phyloP scores from a whole-genome alignment of 306 rosid genomes.

The Pterocarpus santalinus region DNA sequence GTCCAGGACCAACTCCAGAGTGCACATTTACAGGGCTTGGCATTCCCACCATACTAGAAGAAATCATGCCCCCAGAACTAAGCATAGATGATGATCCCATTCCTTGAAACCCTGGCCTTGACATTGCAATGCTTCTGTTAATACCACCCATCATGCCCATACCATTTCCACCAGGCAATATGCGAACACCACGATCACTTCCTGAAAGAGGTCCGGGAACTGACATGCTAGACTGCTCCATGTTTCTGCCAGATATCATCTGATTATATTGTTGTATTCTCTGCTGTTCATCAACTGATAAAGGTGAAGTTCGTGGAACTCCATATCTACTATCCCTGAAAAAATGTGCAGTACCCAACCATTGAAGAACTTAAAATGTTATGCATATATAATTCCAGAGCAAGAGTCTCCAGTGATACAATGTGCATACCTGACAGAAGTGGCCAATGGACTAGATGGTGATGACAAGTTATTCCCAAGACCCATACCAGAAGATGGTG shows the following conservation, averaged over 20 bases:
- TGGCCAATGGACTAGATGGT: slow-evolving; percentile 65
- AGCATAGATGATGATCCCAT: slow-evolving; percentile 77
- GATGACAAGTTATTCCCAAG: slow-evolving; percentile 71
- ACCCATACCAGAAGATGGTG: slow-evolving; percentile 81
- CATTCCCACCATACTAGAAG: slow-evolving; percentile 85
- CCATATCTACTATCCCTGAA: slow-evolving; percentile 83
- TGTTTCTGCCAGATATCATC: slow-evolving; percentile 74
- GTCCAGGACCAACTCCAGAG: slow-evolving; percentile 83
- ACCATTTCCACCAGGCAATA: slow-evolving; percentile 86
- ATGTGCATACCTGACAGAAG: slow-evolving; percentile 68
- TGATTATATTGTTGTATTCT: slow-evolving; percentile 86
- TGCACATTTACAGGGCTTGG: slow-evolving; percentile 85
- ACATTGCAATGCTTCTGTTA: slow-evolving; percentile 72
- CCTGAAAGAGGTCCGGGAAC: slow-evolving; percentile 78
- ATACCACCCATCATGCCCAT: slow-evolving; percentile 87
- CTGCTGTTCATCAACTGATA: slow-evolving; percentile 95
- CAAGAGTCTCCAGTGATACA: slow-evolving; percentile 37
- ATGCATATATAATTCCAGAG: neutral
- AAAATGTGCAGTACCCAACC: slow-evolving; percentile 1
- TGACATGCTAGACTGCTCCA: slow-evolving; percentile 77
- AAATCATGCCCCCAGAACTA: slow-evolving; percentile 78
- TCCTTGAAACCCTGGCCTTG: slow-evolving; percentile 94
- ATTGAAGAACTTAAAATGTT: neutral
- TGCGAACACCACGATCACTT: slow-evolving; percentile 86
- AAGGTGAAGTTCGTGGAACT: slow-evolving; percentile 71